Percentiles rank a stretch among this genome's conserved stretches.
Conservation (phyloP, 768 basidiomycete species). For the Termitomyces sp. region DNA sequence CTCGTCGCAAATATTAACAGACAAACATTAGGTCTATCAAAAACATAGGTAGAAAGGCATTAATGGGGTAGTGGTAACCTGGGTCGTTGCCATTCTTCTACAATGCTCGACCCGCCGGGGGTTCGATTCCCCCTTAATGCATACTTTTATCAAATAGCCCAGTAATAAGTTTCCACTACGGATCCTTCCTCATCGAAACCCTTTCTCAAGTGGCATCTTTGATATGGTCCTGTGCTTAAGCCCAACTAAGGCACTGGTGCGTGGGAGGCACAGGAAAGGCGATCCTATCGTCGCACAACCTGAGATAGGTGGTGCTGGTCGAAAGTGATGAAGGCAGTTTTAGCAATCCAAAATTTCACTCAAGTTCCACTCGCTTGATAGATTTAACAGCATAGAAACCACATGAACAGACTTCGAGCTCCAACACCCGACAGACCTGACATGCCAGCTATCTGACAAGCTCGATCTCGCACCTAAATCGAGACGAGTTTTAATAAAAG, state of each 20-base stretch:
- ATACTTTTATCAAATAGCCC: slow-evolving; percentile 12
- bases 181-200: background rate
- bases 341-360: background rate
- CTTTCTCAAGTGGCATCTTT: background rate
- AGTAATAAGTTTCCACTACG: too few relatives aligned
- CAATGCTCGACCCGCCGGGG: slow-evolving; percentile 72
- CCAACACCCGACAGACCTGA: background rate
- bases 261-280: background rate
- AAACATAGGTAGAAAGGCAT: too few relatives aligned
- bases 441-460: too few relatives aligned
- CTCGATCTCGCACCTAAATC: background rate
- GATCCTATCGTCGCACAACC: background rate
- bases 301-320: background rate
- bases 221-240: background rate
- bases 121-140: slow-evolving; percentile 88
- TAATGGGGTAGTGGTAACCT: background rate
- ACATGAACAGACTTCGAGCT: background rate
- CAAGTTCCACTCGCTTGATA: background rate
- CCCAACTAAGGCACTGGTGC: background rate
- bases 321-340: background rate
- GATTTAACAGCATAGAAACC: too few relatives aligned
- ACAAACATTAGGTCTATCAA: too few relatives aligned
- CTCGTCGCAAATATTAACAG: too few relatives aligned
- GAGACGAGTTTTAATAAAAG: background rate
- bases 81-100: background rate